phyloP scores from a whole-genome alignment of 2,329 filamentous ascomycete genomes.

The Mycosphaerelloides madeirae region DNA sequence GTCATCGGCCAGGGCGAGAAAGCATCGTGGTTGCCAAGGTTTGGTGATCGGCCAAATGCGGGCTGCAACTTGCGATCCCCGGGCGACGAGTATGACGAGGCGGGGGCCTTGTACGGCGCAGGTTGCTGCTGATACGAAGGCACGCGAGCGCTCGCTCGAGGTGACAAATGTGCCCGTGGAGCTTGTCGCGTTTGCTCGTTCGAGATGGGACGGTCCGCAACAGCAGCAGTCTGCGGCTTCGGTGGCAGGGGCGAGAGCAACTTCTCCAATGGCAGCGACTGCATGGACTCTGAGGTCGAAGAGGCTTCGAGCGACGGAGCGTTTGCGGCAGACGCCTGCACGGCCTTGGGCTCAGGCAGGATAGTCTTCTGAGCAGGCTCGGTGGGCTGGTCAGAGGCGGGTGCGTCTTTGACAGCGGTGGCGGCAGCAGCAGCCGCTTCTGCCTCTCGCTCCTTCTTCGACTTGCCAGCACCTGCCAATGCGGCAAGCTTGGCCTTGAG shows the following conservation, averaged over 20 bases:
- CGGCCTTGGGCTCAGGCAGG: conserved; percentile 14
- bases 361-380: conserved; percentile 7
- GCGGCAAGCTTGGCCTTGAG: conserved; percentile 33
- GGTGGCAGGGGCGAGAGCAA: conserved; percentile 19
- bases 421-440: conserved; percentile 27
- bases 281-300: conserved; percentile 9
- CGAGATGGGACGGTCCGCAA: conserved; percentile 13
- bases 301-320: conserved; percentile 13
- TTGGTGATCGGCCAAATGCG: conserved; percentile 28
- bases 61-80: conserved; percentile 34
- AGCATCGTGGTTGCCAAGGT: conserved; percentile 22
- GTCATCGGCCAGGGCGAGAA: conserved; percentile 28
- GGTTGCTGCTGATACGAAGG: conserved; percentile 20
- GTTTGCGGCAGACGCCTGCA: conserved; percentile 13
- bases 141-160: conserved; percentile 18
- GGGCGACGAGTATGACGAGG: conserved; percentile 43
- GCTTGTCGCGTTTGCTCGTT: conserved; percentile 2
- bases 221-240: conserved; percentile 13
- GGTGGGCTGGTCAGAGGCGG: conserved; percentile 9
- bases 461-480: conserved; percentile 30
- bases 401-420: conserved; percentile 9
- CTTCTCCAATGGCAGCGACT: conserved; percentile 11
- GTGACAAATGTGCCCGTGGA: conserved; percentile 12
- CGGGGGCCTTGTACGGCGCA: conserved; percentile 21
- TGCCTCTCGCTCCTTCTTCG: conserved; percentile 31